Base-by-base conservation (phyloP, 192 early-diverging fungal genomes). In the Coemansia sp. region DNA sequence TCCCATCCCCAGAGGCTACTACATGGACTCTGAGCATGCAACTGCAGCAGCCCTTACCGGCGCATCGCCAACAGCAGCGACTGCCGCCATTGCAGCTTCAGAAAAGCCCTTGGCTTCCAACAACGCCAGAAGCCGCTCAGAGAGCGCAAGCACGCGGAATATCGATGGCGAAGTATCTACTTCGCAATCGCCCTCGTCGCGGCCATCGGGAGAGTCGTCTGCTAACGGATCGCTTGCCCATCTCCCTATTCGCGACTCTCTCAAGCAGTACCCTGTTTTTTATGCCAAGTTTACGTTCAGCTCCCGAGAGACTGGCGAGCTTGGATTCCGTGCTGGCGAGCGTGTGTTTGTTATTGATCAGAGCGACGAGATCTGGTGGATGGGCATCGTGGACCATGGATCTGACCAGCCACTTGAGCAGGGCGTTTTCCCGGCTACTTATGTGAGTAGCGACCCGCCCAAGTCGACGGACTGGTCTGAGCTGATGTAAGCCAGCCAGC, bases 321-420 rank as follows among this genome's bases (percentile, higher is more conserved):
- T 90, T 18, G 77, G 74, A 3, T 87, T 90, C 64, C 62, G 78
- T 11, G 78, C 81, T 3, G 85, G 84, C 22, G 85, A 87, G 48
- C 73, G 77, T 0, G 83, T 90, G 42, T 77, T 87, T 77, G 88
- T 90, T 6, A 80, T 85, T 14, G 88, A 90, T 57, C 77, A 80
- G 43, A 85, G 79, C 49, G 85, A 90, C 58, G 85, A 85, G 64
- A 81, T 88, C 25, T 90, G 88, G 88, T 90, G 88, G 88, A 81
- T 87, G 79, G 88, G 88, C 11, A 81, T 83, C 17, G 79, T 81
- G 38, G 72, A 75, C 54, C 67, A 81, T 50, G 78, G 83, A n/a
- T 53, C 75, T 19, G 78, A 80, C 61, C 77, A 68, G 71, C 72
- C 64, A 13, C 58, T 69, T 38, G 60, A 65, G 56, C 85, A 87